Percentiles rank a stretch among this genome's conserved stretches.
These are phyloP conservation scores for Solanum hybrid DNA, from an alignment of 305 asterid genomes.

Conservation along the genomic window DNA sequence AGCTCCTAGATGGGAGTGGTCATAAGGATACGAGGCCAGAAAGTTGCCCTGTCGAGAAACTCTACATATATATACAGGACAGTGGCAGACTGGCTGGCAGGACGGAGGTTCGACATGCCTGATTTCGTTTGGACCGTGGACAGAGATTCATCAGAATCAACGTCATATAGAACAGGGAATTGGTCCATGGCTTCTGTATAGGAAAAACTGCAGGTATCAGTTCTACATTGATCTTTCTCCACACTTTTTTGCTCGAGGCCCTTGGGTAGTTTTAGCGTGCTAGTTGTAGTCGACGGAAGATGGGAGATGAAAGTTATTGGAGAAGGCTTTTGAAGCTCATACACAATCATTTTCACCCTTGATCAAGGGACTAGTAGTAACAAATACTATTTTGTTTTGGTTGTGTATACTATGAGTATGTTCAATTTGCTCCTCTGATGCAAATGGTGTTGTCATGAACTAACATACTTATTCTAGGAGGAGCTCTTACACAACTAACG, in stretches of 20 bases:
- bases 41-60: conserved; percentile 58
- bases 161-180: neutral
- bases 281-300: neutral
- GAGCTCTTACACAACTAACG: too few relatives aligned
- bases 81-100: conserved; percentile 24
- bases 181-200: neutral
- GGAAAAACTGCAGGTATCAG: neutral
- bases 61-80: conserved; percentile 70
- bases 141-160: conserved; percentile 18
- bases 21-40: conserved; percentile 60
- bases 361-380: neutral
- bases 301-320: neutral
- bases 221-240: neutral
- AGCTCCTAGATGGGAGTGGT: conserved; percentile 79
- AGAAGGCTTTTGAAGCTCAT: neutral
- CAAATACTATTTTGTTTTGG: too few relatives aligned
- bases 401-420: neutral
- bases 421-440: neutral
- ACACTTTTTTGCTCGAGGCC: neutral
- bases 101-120: conserved; percentile 77
- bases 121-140: conserved; percentile 71
- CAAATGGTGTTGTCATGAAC: neutral
- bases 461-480: too few relatives aligned
- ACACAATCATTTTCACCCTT: neutral
- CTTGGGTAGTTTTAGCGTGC: neutral